Evolutionary conservation across 371 early-diverging fungal genomes (phyloP).

Genomic region (Mucor circinelloides): DNA sequence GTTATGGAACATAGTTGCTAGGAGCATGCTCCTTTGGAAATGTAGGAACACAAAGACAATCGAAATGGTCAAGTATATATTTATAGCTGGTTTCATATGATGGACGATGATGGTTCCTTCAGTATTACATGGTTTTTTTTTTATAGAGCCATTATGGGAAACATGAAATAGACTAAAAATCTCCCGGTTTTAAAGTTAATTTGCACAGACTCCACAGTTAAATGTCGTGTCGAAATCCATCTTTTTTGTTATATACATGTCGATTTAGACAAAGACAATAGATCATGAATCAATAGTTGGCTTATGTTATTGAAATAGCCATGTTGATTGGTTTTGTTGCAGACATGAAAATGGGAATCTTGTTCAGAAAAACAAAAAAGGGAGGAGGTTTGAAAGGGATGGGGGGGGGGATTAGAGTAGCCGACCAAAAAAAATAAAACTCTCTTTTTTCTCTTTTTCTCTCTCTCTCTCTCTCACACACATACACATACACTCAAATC

Average conservation of each 20-base stretch:
- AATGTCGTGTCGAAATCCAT: not conserved
- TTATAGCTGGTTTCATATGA: not conserved
- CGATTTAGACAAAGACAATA: not conserved
- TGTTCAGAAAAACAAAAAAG: not conserved
- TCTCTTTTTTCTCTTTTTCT: not conserved
- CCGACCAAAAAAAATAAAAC: not conserved
- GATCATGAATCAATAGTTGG: not conserved
- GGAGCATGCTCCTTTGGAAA: not conserved
- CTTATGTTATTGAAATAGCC: not conserved
- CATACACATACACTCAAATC: no score
- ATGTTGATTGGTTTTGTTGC: constrained; percentile 1
- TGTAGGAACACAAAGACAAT: not conserved
- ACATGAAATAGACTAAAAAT: not conserved
- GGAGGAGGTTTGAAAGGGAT: not conserved
- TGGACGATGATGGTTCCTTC: not conserved
- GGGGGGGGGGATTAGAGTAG: not conserved
- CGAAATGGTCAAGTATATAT: not conserved
- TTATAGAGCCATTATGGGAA: not conserved
- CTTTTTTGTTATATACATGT: not conserved
- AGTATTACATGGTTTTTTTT: not conserved
- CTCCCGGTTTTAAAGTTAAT: constrained; percentile 1
- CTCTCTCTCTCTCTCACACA: not conserved
- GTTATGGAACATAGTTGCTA: not conserved
- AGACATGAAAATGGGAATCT: not conserved
- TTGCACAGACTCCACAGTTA: not conserved